phyloP scores from a whole-genome alignment of 1,284 basidiomycete genomes.

The Dichomitus squalens region DNA sequence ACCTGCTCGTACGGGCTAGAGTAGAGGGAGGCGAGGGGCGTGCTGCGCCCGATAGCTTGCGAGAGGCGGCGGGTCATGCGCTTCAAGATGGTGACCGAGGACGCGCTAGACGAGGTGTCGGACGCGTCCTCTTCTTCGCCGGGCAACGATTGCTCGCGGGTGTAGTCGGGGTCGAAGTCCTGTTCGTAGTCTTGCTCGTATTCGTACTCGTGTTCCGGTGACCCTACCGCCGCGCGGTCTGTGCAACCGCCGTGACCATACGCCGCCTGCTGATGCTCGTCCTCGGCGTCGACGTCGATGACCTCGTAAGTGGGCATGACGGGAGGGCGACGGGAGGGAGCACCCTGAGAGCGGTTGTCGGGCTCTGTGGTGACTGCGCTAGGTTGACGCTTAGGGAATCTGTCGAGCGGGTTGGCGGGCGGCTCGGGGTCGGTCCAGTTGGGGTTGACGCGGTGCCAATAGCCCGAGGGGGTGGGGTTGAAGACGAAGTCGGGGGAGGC shows the following conservation, averaged over 20 bases:
- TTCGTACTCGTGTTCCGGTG: background rate
- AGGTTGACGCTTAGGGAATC: conserved; percentile 2
- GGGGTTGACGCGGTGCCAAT: conserved; percentile 27
- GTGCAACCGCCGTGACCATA: background rate
- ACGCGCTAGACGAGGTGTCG: conserved; percentile 7
- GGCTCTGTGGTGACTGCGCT: conserved; percentile 30
- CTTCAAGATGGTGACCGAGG: conserved; percentile 9
- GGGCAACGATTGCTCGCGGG: background rate
- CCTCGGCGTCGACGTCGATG: conserved; percentile 10
- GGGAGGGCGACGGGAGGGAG: conserved; percentile 1
- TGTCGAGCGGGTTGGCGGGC: background rate
- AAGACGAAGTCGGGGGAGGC: conserved; percentile 4
- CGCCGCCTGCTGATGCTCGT: background rate
- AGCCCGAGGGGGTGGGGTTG: conserved; percentile 12
- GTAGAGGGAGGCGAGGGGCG: conserved; percentile 32
- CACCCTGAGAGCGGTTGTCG: conserved; percentile 19
- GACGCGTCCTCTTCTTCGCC: background rate
- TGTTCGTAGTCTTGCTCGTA: background rate
- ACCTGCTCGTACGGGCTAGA: conserved; percentile 27
- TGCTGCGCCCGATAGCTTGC: conserved; percentile 29
- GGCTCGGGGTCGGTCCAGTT: conserved; percentile 27
- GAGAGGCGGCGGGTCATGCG: conserved; percentile 82
- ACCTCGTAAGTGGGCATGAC: background rate
- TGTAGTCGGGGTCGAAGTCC: background rate
- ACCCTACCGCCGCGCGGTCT: background rate